Evolutionary conservation across 768 basidiomycete species (phyloP).

Genomic region (Ramaria sp.): DNA sequence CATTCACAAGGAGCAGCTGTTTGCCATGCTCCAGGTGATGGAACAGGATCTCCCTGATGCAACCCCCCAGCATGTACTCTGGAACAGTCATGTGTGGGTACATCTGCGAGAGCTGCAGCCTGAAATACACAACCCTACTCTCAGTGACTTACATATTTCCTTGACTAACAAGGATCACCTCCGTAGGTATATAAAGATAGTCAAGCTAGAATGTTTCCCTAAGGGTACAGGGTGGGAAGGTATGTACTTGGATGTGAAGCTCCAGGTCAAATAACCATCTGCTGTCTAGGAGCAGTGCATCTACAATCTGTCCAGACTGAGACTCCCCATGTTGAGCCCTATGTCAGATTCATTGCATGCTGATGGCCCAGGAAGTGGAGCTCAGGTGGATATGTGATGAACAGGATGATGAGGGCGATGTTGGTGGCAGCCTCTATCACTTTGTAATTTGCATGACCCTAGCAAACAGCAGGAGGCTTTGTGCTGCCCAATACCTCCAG

Average conservation of each 20-base stretch:
- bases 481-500: background rate
- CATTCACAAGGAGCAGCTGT: background rate
- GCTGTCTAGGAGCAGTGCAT: background rate
- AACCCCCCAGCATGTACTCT: background rate
- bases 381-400: background rate
- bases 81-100: background rate
- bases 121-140: background rate
- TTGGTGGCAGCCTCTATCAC: background rate
- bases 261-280: background rate
- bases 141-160: background rate
- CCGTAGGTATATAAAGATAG: background rate
- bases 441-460: background rate
- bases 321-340: background rate
- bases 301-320: background rate
- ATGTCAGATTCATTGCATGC: background rate
- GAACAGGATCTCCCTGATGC: background rate
- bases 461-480: background rate
- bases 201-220: background rate
- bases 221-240: background rate
- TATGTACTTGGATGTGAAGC: background rate
- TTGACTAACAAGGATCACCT: background rate
- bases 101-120: background rate
- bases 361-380: background rate
- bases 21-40: background rate
- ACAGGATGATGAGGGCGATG: background rate